A percentile compares a stretch with the other conserved stretches of the same genome.
These are phyloP conservation scores for Lactarius vividus DNA, from an alignment of 768 basidiomycete genomes.

Conservation along the genomic window DNA sequence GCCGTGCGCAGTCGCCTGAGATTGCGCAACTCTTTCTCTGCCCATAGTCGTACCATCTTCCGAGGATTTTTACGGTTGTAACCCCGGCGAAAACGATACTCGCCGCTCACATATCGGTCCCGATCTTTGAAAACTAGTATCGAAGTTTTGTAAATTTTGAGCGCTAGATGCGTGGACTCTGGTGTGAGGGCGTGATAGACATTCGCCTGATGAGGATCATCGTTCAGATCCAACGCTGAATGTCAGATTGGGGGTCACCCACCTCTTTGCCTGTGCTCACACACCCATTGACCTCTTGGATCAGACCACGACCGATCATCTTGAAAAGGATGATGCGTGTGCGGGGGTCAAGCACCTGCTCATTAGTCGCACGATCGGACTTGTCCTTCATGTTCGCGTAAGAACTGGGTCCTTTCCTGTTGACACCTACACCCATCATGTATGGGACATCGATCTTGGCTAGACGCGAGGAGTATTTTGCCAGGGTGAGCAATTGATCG, in stretches of 20 bases:
- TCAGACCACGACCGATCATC: constrained; percentile 87
- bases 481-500: constrained; percentile 70
- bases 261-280: constrained; percentile 99
- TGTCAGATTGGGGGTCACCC: constrained; percentile 23
- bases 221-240: neutral
- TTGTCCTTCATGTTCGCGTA: constrained; percentile 92
- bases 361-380: constrained; percentile 92
- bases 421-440: constrained; percentile 66
- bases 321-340: constrained; percentile 93
- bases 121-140: constrained; percentile 97
- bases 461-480: constrained; percentile 74
- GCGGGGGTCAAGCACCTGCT: constrained; percentile 96
- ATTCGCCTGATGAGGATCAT: constrained; percentile 63
- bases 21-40: constrained; percentile 99
- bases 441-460: constrained; percentile 76
- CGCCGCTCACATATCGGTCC: constrained; percentile 95
- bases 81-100: constrained; percentile 90
- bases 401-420: constrained; percentile 89
- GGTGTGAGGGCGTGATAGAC: constrained; percentile 87
- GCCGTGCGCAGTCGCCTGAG: constrained; percentile 79
- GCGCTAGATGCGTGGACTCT: constrained; percentile 63
- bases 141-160: constrained; percentile 98
- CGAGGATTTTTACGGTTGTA: constrained; percentile 87
- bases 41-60: constrained; percentile 99
- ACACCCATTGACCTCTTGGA: constrained; percentile 92